phyloP scores from a whole-genome alignment of 805 yeast species.

The Tetrapisispora iriomotensis region DNA sequence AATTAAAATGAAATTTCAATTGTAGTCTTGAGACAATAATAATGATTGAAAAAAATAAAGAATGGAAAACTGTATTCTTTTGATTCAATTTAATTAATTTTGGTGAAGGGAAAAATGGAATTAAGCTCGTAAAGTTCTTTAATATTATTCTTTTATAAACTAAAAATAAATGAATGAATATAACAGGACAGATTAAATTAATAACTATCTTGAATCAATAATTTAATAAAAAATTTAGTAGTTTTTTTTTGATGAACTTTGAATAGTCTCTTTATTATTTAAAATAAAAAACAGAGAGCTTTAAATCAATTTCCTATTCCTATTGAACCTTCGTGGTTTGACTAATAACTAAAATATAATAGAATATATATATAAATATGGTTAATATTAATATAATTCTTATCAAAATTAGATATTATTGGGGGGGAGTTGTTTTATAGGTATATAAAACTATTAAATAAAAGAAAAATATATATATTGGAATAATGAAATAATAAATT shows the following conservation, averaged over 20 bases:
- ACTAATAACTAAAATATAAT: too few species aligned
- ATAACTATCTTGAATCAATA: slow-evolving; percentile 22
- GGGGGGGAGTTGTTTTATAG: not conserved
- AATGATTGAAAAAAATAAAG: too few species aligned
- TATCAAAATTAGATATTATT: not conserved
- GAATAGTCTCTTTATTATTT: not conserved
- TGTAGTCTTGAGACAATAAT: too few species aligned
- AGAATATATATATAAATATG: too few species aligned
- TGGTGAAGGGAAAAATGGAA: too few species aligned
- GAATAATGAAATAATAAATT: not conserved
- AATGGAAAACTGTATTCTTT: too few species aligned
- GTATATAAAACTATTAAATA: slow-evolving; percentile 3
- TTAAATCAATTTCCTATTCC: too few species aligned
- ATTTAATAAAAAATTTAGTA: not conserved
- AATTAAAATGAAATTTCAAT: too few species aligned
- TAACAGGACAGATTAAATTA: slow-evolving; percentile 26
- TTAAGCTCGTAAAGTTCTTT: too few species aligned
- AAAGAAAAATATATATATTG: slow-evolving; percentile 1
- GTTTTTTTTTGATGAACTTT: not conserved
- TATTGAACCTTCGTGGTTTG: too few species aligned
- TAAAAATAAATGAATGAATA: not conserved
- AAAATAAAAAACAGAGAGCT: not conserved
- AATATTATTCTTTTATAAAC: too few species aligned
- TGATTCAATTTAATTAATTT: too few species aligned
- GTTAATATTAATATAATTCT: not conserved